Evolutionary conservation across 2,329 filamentous ascomycete species (phyloP).

Genomic region (Thermochaetoides dissita): DNA sequence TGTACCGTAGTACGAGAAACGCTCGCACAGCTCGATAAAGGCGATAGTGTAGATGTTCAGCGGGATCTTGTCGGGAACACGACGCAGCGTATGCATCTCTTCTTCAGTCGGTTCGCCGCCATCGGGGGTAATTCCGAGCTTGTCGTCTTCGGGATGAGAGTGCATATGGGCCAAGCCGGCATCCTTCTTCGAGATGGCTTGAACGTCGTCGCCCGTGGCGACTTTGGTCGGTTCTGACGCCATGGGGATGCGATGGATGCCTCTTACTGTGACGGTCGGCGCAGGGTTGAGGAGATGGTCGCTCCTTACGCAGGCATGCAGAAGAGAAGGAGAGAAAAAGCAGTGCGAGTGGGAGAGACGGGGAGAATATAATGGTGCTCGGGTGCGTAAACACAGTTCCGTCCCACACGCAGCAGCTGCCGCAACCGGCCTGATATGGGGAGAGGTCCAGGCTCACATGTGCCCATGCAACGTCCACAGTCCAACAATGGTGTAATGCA

Average conservation of each 20-base stretch:
- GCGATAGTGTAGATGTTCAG: conserved; percentile 48
- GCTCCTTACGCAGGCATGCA: background rate
- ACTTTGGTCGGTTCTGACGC: conserved; percentile 10
- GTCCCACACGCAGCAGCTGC: no score
- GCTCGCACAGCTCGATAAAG: conserved; percentile 56
- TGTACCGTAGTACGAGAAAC: conserved; percentile 60
- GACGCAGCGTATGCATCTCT: conserved; percentile 37
- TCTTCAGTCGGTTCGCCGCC: conserved; percentile 29
- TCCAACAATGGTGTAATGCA: no score
- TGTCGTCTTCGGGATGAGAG: conserved; percentile 3
- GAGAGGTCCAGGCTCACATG: no score
- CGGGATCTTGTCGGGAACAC: conserved; percentile 43
- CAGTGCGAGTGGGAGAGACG: no score
- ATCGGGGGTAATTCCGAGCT: conserved; percentile 8
- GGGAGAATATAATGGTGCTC: no score
- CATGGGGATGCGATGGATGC: conserved; percentile 3
- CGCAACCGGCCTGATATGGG: no score
- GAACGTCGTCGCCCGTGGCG: conserved; percentile 8
- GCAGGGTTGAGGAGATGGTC: no score
- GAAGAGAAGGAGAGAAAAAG: background rate
- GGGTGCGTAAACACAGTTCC: no score
- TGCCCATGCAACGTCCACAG: no score
- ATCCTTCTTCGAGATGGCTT: conserved; percentile 8
- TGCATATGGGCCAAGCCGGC: conserved; percentile 4
- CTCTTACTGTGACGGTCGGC: background rate